Evolutionary conservation across 352 stramenopile species (phyloP), one percentile per base, ranked within the genome.

Genomic region (Poterioochromonas sp.): DNA sequence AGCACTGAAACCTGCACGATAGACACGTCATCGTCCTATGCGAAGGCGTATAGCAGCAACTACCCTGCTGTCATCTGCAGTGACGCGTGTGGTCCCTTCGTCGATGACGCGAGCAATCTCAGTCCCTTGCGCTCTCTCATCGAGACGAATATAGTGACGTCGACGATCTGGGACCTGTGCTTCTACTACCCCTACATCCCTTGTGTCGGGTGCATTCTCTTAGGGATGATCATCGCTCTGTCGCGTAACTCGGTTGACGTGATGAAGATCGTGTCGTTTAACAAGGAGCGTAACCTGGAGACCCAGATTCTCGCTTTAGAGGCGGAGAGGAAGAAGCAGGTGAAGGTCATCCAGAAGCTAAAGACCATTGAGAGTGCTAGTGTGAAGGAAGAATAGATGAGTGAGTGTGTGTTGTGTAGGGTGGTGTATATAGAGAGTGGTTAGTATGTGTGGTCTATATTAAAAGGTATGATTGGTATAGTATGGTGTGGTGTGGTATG

Each of bases 251-350:
- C 62, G 8, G 11, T 71, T n/a, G 69, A 76, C 12, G 69, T 76
- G 5, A 29, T 39, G 8, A 18, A 64, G 32, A 68, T 44, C 37
- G 22, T 2, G 11, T 20, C 49, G 11, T 76, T 29, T 40, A 44
- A 5, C 1, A 76, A 76, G 69, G 34, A 76, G 11, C 22, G 32
- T 29, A 40, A 1, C 2, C 12, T 65, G 11, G 69, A 63, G n/a
- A 34, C 69, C 11, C 34, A 64, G 37, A 37, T 63, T n/a, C 22
- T 40, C 2, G 5, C 69, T 12, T 29, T 37, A 29, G 43, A 76
- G 26, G 69, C 43, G 11, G 69, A 76, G 32, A 32, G n/a, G 40
- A 76, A 76, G 39, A 76, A 63, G 37, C 69, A 76, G 37, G 69
- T 68, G 39, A 76, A 63, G 37, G 26, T 76, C 1, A 53, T 76